These are phyloP conservation scores for Fusarium ambrosium DNA, from an alignment of 2,329 filamentous ascomycete species.

Conservation along the genomic window DNA sequence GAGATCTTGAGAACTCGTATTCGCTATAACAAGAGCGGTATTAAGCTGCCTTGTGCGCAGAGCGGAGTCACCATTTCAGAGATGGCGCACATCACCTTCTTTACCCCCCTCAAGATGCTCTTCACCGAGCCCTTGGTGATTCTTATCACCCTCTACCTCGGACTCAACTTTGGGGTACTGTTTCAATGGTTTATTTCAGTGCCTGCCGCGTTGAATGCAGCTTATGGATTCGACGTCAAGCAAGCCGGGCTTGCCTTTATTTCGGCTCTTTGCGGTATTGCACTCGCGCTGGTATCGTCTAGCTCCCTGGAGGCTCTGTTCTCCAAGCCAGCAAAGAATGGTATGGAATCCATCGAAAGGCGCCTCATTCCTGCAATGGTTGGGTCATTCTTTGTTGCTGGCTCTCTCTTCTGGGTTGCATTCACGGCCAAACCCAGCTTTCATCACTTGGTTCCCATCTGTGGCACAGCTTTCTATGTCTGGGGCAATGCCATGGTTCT, in stretches of 20 bases:
- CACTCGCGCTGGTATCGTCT: neutral
- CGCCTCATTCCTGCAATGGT: constrained; percentile 17
- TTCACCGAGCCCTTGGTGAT: constrained; percentile 18
- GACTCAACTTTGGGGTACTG: constrained; percentile 15
- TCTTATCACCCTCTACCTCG: constrained; percentile 7
- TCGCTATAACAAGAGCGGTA: constrained; percentile 11
- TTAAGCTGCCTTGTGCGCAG: constrained; percentile 15
- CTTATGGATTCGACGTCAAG: constrained; percentile 5
- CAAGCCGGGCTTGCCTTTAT: constrained; percentile 11
- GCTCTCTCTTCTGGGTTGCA: constrained; percentile 20
- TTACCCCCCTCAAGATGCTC: constrained; percentile 18
- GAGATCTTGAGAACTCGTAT: constrained; percentile 21
- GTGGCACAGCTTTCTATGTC: constrained; percentile 13
- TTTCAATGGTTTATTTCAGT: constrained; percentile 21
- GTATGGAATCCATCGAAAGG: constrained; percentile 12
- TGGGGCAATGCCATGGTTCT: constrained; percentile 19
- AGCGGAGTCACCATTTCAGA: constrained; percentile 7
- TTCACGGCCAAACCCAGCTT: constrained; percentile 7
- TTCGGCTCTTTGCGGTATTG: constrained; percentile 3
- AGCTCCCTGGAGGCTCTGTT: constrained; percentile 9
- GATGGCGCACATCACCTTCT: constrained; percentile 14
- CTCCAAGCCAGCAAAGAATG: neutral
- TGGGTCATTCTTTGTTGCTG: constrained; percentile 13
- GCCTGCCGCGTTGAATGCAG: constrained; percentile 6
- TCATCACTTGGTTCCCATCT: constrained; percentile 21